Evolutionary conservation across 2,329 filamentous ascomycete genomes (phyloP), one percentile per base, ranked within the genome.

Genomic region (Hirsutella thompsonii): DNA sequence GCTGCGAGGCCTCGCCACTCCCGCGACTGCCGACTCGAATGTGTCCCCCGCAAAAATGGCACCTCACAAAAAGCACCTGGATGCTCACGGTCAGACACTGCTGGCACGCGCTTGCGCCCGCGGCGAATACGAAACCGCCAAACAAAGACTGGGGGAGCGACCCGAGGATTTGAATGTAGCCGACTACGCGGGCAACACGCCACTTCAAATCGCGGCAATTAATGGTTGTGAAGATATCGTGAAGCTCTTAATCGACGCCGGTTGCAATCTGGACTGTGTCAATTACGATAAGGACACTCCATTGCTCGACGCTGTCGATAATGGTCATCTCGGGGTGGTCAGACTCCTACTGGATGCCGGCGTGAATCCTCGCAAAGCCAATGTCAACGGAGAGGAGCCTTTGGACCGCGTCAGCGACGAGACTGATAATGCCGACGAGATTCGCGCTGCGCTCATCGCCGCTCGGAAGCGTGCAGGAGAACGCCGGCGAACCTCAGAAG

Each of bases 121-220:
- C 50, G 87, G 88, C 39, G 86, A 93, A 55, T 74, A 92, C 42
- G 84, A 90, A 2, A 69, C 70, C 9, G 88, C 86, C 14, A 89
- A 84, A 57, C 73, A 76, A 50, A 76, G 84, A 47, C 72, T 88
- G 26, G 68, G 74, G 8, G 85, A 93, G 55, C 76, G 88, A 18
- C 88, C 87, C 0, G 85, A 93, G 46, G 88, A 96, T 59, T 62
- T 96, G 41, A 85, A 98, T 51, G 75, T 89, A 43, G 79, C 85
- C 20, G 92, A 98, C 55, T 93, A 94, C 56, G 92, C 92, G 13
- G 86, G 87, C n/a, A 96, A 96, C 54, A 93, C 90, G 1, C 92
- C 92, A 20, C 69, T 98, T 28, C 92, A 98, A 59, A 92, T 94
- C 49, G 90, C 92, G 28, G 80, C 89, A 26, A 71, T 98, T 43